Conservation (phyloP, 768 basidiomycete genomes). For the Rhizopogon vinicolor region DNA sequence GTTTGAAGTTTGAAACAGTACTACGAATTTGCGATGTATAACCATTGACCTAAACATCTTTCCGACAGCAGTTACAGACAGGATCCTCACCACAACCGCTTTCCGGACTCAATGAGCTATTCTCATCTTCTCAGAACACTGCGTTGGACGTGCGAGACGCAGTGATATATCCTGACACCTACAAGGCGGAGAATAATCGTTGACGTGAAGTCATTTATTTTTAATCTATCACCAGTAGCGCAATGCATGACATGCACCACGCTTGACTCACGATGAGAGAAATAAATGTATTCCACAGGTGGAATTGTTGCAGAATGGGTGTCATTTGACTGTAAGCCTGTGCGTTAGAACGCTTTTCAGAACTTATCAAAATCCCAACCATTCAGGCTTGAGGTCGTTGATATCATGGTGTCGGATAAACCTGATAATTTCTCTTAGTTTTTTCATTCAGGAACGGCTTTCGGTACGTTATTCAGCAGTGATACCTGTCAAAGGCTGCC, state of each 20-base stretch:
- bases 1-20: too few species aligned
- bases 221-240: not conserved
- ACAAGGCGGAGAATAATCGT: conserved; percentile 74
- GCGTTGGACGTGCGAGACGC: not conserved
- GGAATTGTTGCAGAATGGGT: conserved; percentile 55
- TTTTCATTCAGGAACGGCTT: conserved; percentile 46
- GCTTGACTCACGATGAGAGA: not conserved
- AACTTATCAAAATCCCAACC: not conserved
- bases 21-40: too few species aligned
- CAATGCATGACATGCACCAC: conserved; percentile 33
- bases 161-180: conserved; percentile 91
- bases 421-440: conserved; percentile 23
- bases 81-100: too few species aligned
- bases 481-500: not conserved
- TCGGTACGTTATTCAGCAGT: conserved; percentile 23
- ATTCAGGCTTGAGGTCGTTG: conserved; percentile 30
- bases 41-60: too few species aligned
- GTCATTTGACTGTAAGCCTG: conserved; percentile 50
- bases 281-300: conserved; percentile 23
- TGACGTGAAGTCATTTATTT: conserved; percentile 45
- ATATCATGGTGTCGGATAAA: not conserved
- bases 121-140: not conserved
- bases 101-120: too few species aligned
- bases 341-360: not conserved
- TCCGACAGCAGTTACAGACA: too few species aligned